phyloP scores from a whole-genome alignment of 2,329 filamentous ascomycete genomes.

The Penicillium olsonii region DNA sequence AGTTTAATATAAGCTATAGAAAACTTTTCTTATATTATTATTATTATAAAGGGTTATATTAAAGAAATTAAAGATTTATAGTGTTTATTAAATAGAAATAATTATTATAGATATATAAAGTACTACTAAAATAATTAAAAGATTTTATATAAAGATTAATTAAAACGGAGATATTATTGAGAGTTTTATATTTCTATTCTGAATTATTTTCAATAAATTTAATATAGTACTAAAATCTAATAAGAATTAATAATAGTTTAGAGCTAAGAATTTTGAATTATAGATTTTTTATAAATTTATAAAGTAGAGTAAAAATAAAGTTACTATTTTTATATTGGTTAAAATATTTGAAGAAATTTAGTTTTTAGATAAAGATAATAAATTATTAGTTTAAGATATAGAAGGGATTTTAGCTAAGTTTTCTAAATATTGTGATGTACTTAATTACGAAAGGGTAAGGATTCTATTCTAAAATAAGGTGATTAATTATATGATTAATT shows the following conservation, averaged over 20 bases:
- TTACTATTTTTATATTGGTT: not conserved
- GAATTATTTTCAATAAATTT: no score
- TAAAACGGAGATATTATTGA: no score
- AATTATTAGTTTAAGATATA: not conserved
- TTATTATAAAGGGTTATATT: no score
- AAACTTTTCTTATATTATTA: no score
- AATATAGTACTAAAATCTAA: no score
- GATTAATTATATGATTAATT: not conserved
- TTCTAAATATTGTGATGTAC: not conserved
- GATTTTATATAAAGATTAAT: no score
- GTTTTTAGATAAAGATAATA: not conserved
- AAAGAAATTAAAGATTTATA: no score
- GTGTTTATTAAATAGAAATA: no score
- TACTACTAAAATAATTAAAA: no score
- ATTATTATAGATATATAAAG: no score
- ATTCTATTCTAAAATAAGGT: not conserved
- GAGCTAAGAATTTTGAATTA: not conserved
- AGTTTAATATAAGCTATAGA: no score
- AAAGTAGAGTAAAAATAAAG: not conserved
- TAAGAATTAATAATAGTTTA: not conserved
- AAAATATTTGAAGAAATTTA: not conserved
- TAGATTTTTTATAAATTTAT: not conserved
- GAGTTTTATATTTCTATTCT: no score
- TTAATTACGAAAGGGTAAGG: not conserved
- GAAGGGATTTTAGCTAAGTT: not conserved